Conservation (phyloP, 805 yeast species). For the Yamadazyma scolyti region DNA sequence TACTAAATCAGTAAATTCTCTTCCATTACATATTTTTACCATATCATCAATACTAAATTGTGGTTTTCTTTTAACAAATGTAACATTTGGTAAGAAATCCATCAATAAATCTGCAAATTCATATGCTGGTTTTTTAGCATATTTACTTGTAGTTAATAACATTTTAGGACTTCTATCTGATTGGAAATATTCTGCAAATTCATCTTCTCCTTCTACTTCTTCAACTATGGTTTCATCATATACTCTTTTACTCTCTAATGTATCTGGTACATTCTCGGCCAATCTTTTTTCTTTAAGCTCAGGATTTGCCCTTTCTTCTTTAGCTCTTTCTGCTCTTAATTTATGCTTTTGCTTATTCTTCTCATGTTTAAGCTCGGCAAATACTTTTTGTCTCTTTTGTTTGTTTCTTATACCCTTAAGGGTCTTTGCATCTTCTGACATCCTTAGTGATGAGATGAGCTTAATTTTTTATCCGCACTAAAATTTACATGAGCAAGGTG, state of each 20-base stretch:
- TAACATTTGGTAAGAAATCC: slow-evolving; percentile 80
- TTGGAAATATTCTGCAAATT: slow-evolving; percentile 55
- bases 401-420: slow-evolving; percentile 62
- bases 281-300: slow-evolving; percentile 77
- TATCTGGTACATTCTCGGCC: slow-evolving; percentile 70
- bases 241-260: slow-evolving; percentile 80
- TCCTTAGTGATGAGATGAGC: slow-evolving; percentile 9
- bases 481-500: slow-evolving; percentile 2
- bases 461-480: slow-evolving; percentile 1
- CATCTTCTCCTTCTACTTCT: slow-evolving; percentile 61
- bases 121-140: slow-evolving; percentile 82
- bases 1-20: slow-evolving; percentile 84
- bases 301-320: slow-evolving; percentile 81
- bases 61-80: slow-evolving; percentile 82
- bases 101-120: slow-evolving; percentile 83
- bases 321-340: slow-evolving; percentile 76
- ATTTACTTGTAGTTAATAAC: slow-evolving; percentile 81
- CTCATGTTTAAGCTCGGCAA: slow-evolving; percentile 69
- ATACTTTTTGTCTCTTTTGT: slow-evolving; percentile 73
- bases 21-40: slow-evolving; percentile 73
- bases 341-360: slow-evolving; percentile 74
- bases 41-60: slow-evolving; percentile 85
- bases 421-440: slow-evolving; percentile 25
- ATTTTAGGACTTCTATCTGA: slow-evolving; percentile 68
- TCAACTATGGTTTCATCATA: slow-evolving; percentile 77